Conservation (phyloP, 2,329 filamentous ascomycete genomes). For the Penicillium verrucosum region DNA sequence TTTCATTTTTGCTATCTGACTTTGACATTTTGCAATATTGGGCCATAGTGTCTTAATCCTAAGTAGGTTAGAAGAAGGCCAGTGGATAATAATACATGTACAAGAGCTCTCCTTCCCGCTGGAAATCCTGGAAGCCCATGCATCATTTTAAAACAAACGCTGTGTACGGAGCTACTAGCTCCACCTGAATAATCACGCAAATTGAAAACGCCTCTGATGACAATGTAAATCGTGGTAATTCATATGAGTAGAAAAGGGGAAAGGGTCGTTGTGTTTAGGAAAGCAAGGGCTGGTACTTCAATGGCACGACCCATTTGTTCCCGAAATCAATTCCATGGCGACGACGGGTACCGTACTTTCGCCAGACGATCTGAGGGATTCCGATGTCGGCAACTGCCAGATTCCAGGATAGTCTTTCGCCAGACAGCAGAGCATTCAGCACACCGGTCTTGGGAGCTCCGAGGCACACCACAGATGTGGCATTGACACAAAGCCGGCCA, state of each 20-base stretch:
- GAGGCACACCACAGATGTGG: conserved; percentile 78
- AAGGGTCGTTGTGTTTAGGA: conserved; percentile 18
- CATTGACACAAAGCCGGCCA: conserved; percentile 72
- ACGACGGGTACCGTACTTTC: conserved; percentile 75
- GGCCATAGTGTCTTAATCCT: neutral
- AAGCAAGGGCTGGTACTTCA: conserved; percentile 47
- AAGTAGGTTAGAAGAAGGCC: neutral
- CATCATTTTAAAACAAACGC: conserved; percentile 10
- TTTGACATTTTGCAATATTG: neutral
- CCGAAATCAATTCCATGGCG: conserved; percentile 87
- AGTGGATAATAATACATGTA: conserved; percentile 10
- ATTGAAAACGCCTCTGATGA: conserved; percentile 14
- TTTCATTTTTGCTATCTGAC: neutral
- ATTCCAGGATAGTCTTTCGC: conserved; percentile 62
- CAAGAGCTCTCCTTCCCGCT: neutral
- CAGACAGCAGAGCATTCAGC: conserved; percentile 68
- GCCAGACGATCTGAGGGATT: conserved; percentile 76
- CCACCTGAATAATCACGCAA: neutral
- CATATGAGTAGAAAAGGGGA: neutral
- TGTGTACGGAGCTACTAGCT: conserved; percentile 8
- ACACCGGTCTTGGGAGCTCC: conserved; percentile 84
- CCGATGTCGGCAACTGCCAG: conserved; percentile 85
- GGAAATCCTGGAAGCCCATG: neutral
- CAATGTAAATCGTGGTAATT: conserved; percentile 8
- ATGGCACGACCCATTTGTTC: conserved; percentile 75